A percentile compares a stretch with the other conserved stretches of the same genome.
phyloP scores from a whole-genome alignment of 129 eudicot genomes.

The Oenanthe sinensis region DNA sequence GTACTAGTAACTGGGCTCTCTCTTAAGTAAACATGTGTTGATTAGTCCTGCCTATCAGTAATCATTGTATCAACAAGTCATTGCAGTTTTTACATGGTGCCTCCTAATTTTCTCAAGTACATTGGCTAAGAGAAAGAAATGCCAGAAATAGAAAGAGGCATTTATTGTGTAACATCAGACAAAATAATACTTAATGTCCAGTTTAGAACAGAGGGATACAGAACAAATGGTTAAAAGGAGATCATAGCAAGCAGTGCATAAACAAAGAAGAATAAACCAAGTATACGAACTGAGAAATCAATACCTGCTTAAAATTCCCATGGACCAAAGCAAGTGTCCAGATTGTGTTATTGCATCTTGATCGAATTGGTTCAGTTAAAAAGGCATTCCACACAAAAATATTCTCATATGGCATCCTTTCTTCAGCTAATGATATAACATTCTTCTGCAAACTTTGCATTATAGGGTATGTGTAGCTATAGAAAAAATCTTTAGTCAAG shows the following conservation, averaged over 20 bases:
- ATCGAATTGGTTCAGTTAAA: conserved; percentile 66
- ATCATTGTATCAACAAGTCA: background rate
- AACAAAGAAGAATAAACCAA: background rate
- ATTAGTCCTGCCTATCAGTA: background rate
- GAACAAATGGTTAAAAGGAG: background rate
- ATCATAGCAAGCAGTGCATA: background rate
- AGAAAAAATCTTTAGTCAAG: conserved; percentile 90
- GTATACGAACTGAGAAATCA: conserved; percentile 3
- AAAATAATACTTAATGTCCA: background rate
- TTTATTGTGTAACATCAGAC: background rate
- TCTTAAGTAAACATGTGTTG: background rate
- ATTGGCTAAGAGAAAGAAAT: background rate
- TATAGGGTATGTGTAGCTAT: conserved; percentile 84
- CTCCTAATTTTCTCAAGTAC: background rate
- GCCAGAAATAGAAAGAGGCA: background rate
- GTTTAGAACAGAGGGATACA: background rate
- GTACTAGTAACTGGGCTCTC: background rate
- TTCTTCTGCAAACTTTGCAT: conserved; percentile 90
- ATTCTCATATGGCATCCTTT: conserved; percentile 76
- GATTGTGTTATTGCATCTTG: conserved; percentile 70
- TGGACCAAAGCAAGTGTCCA: conserved; percentile 95
- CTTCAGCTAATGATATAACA: conserved; percentile 47
- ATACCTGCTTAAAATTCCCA: conserved; percentile 89
- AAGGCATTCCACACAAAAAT: conserved; percentile 95
- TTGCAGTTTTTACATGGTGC: background rate